phyloP scores from a whole-genome alignment of 345 rosid species.

The Populus davidiana region DNA sequence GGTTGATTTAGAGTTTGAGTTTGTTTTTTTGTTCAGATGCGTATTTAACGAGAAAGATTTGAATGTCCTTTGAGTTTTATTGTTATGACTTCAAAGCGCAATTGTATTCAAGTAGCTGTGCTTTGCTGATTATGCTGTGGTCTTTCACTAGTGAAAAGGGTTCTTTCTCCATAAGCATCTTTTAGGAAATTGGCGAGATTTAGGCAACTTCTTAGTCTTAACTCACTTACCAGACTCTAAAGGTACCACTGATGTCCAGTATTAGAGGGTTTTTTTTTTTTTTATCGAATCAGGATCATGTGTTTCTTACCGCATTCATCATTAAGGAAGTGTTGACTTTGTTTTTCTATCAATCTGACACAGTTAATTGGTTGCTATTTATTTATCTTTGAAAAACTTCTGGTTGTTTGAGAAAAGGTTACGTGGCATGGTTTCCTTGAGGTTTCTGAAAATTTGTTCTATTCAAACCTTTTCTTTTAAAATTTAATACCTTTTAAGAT shows the following conservation, averaged over 20 bases:
- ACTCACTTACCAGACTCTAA: neutral
- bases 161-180: neutral
- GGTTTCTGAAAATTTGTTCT: constrained; percentile 19
- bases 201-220: neutral
- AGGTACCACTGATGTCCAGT: neutral
- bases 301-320: neutral
- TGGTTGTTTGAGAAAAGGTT: neutral
- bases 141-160: neutral
- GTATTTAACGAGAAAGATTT: neutral
- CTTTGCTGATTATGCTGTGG: neutral
- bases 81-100: neutral
- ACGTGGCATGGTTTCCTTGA: neutral
- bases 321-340: neutral
- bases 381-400: neutral
- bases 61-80: neutral
- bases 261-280: neutral
- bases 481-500: constrained; percentile 5
- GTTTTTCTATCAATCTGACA: neutral
- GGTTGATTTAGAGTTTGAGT: neutral
- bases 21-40: neutral
- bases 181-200: neutral
- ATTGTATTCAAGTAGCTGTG: neutral
- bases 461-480: neutral
- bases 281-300: neutral
- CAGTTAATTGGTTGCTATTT: neutral